Base-by-base conservation (phyloP, 257 asterid species). In the Solanum okadae region DNA sequence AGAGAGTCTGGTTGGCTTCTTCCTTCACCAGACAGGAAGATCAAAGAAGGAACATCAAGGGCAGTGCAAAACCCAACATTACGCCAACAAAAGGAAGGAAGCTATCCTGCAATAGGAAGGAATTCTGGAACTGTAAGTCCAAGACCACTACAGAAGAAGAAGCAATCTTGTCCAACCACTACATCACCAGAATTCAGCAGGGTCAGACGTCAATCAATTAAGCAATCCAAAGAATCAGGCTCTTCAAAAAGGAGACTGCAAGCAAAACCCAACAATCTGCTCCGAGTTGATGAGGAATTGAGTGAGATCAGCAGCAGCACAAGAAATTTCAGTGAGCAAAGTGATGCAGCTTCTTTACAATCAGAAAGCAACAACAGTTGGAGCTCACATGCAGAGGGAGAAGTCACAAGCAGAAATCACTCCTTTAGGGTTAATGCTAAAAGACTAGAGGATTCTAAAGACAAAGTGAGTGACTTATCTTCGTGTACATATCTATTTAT, bases 361-460 rank as follows among this genome's bases (percentile, higher is more conserved):
- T 96, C 99, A 84, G 99, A 95, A 86, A 92, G 98, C 93, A 94
- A 92, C 92, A 91, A 86, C 75, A 94, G 98, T 90, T 87, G 89
- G 81, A 91, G 90, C 89, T 96, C 98, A 65, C 93, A 92, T 83
- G 89, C 90, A 85, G 98, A 96, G 86, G 89, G 93, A 89, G 98
- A 93, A 91, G 90, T 91, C 91, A 88, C 88, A 59, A 92, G 93
- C 91, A 86, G 86, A 86, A 93, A 76, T 65, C 89, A 68, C 86
- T 89, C 94, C 86, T 89, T 82, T 44, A 89, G 88, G 86, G 90
- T 88, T 81, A 89, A 72, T 61, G 56, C 92, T 71, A 90, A 83
- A 90, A 91, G 59, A 37, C 92, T 92, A 82, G 90, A 86, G 89
- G 92, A 92, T 87, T 65, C 90, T 33, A 91, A 85, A 86, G 90